Evolutionary conservation across 169 alveolate genomes (phyloP).

Genomic region (Ichthyophthirius multifiliis): DNA sequence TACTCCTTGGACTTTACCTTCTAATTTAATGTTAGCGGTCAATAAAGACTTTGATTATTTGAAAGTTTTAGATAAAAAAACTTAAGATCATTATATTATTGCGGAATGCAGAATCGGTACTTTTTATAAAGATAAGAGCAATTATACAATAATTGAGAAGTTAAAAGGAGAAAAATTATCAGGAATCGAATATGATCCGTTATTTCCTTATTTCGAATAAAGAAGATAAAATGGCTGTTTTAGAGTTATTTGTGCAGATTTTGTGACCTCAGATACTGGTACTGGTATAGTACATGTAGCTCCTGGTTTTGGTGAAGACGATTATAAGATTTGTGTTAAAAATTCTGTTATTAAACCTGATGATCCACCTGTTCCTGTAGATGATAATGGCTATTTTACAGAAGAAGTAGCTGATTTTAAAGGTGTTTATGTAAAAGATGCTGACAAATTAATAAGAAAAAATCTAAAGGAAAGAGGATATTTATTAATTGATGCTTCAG

Average conservation of each 20-base stretch:
- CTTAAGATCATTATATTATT: slow-evolving; percentile 73
- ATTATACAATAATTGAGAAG: slow-evolving; percentile 70
- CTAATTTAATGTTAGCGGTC: slow-evolving; percentile 95
- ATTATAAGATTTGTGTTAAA: slow-evolving; percentile 76
- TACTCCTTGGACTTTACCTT: slow-evolving; percentile 99
- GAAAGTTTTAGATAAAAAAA: slow-evolving; percentile 71
- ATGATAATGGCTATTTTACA: slow-evolving; percentile 90
- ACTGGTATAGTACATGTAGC: slow-evolving; percentile 99
- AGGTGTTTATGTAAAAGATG: slow-evolving; percentile 94
- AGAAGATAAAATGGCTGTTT: slow-evolving; percentile 69
- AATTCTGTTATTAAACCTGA: slow-evolving; percentile 72
- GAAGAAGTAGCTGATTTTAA: slow-evolving; percentile 78
- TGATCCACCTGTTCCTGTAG: slow-evolving; percentile 91
- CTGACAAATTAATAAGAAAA: slow-evolving; percentile 92
- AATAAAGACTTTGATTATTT: slow-evolving; percentile 92
- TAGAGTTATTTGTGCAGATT: slow-evolving; percentile 87
- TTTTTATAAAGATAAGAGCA: slow-evolving; percentile 51
- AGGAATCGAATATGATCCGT: slow-evolving; percentile 91
- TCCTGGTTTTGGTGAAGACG: slow-evolving; percentile 97
- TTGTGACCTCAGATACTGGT: slow-evolving; percentile 95
- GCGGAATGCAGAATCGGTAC: slow-evolving; percentile 79
- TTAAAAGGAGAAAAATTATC: slow-evolving; percentile 83
- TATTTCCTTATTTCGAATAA: slow-evolving; percentile 85
- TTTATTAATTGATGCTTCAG: slow-evolving; percentile 79
- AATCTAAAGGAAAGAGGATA: slow-evolving; percentile 82